Evolutionary conservation across 1,284 basidiomycete species (phyloP).

Genomic region (Sanghuangporus sanghuang): DNA sequence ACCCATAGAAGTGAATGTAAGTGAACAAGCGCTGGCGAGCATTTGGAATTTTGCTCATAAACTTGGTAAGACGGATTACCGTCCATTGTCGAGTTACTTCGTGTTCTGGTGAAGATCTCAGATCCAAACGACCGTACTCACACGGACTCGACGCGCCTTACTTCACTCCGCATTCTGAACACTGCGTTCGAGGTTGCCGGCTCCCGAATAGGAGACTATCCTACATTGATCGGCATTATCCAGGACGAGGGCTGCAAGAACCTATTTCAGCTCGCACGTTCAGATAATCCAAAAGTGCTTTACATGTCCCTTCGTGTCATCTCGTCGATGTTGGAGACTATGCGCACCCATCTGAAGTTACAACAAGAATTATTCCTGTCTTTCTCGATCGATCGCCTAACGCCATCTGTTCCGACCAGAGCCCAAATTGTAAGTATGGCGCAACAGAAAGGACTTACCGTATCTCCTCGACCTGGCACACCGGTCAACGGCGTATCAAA

Average conservation of each 20-base stretch:
- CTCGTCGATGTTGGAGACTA: slow-evolving; percentile 84
- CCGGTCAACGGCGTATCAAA: slow-evolving; percentile 43
- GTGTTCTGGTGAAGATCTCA: slow-evolving; percentile 92
- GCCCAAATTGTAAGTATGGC: slow-evolving; percentile 22
- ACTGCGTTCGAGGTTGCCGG: slow-evolving; percentile 88
- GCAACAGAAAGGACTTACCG: slow-evolving; percentile 23
- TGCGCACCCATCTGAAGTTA: slow-evolving; percentile 86
- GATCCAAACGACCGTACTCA: slow-evolving; percentile 94
- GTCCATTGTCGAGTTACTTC: slow-evolving; percentile 88
- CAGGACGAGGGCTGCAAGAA: slow-evolving; percentile 93
- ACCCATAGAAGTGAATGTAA: slow-evolving; percentile 10
- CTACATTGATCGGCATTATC: slow-evolving; percentile 68
- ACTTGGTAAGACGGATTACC: slow-evolving; percentile 73
- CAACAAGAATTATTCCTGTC: slow-evolving; percentile 95
- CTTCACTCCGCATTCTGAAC: slow-evolving; percentile 85
- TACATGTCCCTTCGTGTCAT: slow-evolving; percentile 82
- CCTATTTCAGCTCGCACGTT: slow-evolving; percentile 90
- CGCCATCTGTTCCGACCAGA: slow-evolving; percentile 40
- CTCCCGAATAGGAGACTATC: slow-evolving; percentile 65
- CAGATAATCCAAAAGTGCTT: slow-evolving; percentile 80
- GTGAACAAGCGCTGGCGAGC: slow-evolving; percentile 6
- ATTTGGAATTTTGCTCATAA: slow-evolving; percentile 1
- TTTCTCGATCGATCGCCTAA: slow-evolving; percentile 89
- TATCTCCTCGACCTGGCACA: slow-evolving; percentile 55
- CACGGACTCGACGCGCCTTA: slow-evolving; percentile 92